Base-by-base conservation (phyloP, 2,329 filamentous ascomycete genomes). In the Ceratocystis variospora region DNA sequence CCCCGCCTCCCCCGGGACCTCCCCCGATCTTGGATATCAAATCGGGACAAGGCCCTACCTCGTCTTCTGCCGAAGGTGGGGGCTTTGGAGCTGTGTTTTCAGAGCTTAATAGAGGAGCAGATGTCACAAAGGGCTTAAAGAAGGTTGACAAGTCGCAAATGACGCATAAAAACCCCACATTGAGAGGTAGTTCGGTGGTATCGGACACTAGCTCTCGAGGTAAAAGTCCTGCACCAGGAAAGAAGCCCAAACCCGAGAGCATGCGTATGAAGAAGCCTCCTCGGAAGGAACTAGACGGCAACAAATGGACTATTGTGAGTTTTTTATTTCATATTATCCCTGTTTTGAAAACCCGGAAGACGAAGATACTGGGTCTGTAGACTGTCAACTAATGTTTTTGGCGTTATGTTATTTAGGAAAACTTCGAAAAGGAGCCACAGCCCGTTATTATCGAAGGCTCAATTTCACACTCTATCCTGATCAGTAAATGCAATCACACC, bases 121-220 rank as follows among this genome's bases (percentile, higher is more conserved):
- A 84, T n/a, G 89, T 99, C 68, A 99, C 94, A 3, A 86, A 89
- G 70, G 87, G 89, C 41, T 81, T 99, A 45, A 88, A 89, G 70
- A 99, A 96, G 79, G 94, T 99, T 62, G 93, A 96, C 77, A 88
- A 87, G 73, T 94, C 89, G 65, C 82, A 97, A 76, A 96, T 96
- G 93, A 99, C 94, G 68, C 94, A 99, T 78, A 97, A 97, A 80
- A 99, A 99, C 77, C 94, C 94, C 15, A 84, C 86, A 8, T 80
- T 99, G 67, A 87, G 94, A 69, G 83, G 89, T 28, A 80, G 80
- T 68, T 88, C 89, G 12, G 82, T 84, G 1, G 89, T 93, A 2
- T 81, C 88, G 33, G 83, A 81, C 25, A 81, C 80, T 68, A 79
- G 79, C 50, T 80, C 81, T 5, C 83, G 89, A 62, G 85, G 83